Evolutionary conservation across 768 basidiomycete genomes (phyloP).

Genomic region (Mrakia gelida): DNA sequence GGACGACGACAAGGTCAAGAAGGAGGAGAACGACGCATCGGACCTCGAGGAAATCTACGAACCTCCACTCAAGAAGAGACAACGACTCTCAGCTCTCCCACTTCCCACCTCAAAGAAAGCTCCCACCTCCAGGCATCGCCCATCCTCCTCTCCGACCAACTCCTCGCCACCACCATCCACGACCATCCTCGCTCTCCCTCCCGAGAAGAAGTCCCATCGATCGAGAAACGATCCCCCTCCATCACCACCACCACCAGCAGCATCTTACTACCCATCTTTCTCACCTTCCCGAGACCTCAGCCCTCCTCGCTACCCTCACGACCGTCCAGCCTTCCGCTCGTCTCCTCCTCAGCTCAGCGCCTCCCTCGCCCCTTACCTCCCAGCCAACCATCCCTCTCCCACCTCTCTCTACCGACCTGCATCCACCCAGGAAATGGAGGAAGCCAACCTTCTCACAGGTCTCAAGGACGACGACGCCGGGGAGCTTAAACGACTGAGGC

Average conservation of each 20-base stretch:
- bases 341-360: constrained; percentile 1
- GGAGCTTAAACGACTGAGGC: neutral
- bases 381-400: neutral
- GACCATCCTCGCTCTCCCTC: neutral
- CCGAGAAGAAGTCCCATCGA: neutral
- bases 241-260: neutral
- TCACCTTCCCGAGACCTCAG: neutral
- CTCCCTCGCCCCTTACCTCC: constrained; percentile 4
- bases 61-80: neutral
- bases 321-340: neutral
- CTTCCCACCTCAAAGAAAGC: neutral
- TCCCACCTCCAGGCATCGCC: neutral
- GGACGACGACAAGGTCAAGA: neutral
- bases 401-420: neutral
- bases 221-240: neutral
- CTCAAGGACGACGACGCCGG: neutral
- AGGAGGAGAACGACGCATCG: neutral
- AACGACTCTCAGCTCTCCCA: neutral
- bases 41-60: neutral
- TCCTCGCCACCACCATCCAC: neutral
- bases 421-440: neutral
- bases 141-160: neutral
- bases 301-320: neutral
- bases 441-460: neutral
- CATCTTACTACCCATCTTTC: neutral